A percentile compares a stretch with the other conserved stretches of the same genome.
phyloP scores from a whole-genome alignment of 139 green algal species.

The Dunaliella sp. region DNA sequence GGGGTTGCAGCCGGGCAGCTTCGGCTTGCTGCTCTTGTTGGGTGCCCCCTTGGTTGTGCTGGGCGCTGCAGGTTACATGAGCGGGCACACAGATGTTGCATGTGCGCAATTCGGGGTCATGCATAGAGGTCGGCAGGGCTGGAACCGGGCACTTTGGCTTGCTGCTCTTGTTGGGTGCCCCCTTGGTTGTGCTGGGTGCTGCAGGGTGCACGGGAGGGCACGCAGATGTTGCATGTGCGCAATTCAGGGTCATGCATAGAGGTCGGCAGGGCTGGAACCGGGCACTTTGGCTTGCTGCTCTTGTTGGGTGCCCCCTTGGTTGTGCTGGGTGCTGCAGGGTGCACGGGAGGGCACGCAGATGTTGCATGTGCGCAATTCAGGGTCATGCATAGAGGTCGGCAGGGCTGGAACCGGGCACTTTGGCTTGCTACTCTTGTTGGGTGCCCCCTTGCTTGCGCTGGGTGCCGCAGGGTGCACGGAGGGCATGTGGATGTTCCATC shows the following conservation, averaged over 20 bases:
- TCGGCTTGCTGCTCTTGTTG: neutral
- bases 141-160: neutral
- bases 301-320: neutral
- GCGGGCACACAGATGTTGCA: slow-evolving; percentile 52
- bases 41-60: neutral
- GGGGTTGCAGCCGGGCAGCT: neutral
- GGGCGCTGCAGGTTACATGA: neutral
- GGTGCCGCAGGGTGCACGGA: neutral
- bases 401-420: neutral
- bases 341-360: slow-evolving; percentile 32
- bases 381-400: too few relatives aligned
- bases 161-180: neutral
- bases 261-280: neutral
- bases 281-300: neutral
- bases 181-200: neutral
- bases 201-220: neutral
- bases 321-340: neutral
- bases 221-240: slow-evolving; percentile 59
- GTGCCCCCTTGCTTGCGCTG: neutral
- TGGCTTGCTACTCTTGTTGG: neutral
- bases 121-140: neutral
- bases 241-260: too few relatives aligned
- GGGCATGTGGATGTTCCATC: slow-evolving; percentile 54
- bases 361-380: too few relatives aligned
- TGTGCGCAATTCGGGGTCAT: too few relatives aligned